Base-by-base conservation (phyloP, 306 rosid species). In the Trichosanthes cucumerina region DNA sequence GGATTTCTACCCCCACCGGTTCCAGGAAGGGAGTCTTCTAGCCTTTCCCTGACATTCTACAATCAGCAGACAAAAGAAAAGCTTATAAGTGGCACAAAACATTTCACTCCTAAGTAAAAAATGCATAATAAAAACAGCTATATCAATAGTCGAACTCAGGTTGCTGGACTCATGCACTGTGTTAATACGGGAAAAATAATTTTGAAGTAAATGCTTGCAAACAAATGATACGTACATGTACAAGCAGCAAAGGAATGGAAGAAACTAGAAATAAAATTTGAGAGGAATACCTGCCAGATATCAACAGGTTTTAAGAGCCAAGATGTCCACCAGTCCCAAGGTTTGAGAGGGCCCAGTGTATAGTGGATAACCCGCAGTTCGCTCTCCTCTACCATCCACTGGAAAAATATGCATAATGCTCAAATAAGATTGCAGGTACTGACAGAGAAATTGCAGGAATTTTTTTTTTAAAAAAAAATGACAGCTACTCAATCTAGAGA, bases 281-380 rank as follows among this genome's bases (percentile, higher is more conserved):
- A 79, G 43, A 47, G 66, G 26, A 65, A 76, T 88, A 96, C 99
- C 99, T 92, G 98, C 99, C 99, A 96, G 81, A 93, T 95, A 91
- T 92, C 99, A 60, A 96, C 99, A 28, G 98, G 99, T 83, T 96
- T 96, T 89, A 96, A 82, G 80, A 96, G 96, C 99, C 99, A 96
- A 75, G 99, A 91, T 39, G 99, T 96, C 99, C 99, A 96, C 99
- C 99, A 96, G 84, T 96, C 99, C 99, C 99, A 96, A 82, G 99
- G 99, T 86, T 96, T 96, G 79, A 96, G 96, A 71, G 99, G 99
- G 41, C 99, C 99, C 6, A 96, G 93, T 14, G 99, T 96, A 81
- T 96, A 96, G 85, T 96, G 99, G 81, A 96, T 91, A 80, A 96
- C 97, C 33, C 87, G 91, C 36, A 92, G 98, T 77, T 96, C 98